Conservation (phyloP, 2,329 filamentous ascomycete species). For the Aschersonia sp. region DNA sequence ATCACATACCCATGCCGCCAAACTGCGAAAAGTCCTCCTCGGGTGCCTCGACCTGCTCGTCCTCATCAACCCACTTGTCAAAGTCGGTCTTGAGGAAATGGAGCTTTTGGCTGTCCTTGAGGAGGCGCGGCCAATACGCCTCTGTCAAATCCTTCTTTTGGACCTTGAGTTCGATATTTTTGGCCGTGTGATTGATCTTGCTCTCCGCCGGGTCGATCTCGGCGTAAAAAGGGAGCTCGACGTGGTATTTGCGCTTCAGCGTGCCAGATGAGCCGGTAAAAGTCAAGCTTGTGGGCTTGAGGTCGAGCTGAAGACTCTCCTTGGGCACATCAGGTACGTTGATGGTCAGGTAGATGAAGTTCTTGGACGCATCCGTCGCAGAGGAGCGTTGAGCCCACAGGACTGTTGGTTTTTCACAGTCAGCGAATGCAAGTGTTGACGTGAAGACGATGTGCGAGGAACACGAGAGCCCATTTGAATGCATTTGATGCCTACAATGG, state of each 20-base stretch:
- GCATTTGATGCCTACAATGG: too few relatives aligned
- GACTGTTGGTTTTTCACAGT: constrained; percentile 36
- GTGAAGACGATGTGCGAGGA: too few relatives aligned
- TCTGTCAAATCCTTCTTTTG: constrained; percentile 93
- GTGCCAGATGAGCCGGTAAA: constrained; percentile 74
- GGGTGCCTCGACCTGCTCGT: constrained; percentile 83
- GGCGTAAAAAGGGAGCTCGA: constrained; percentile 75
- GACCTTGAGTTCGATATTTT: constrained; percentile 80
- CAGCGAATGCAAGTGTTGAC: not conserved
- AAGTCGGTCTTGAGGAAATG: constrained; percentile 99
- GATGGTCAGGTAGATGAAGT: constrained; percentile 91
- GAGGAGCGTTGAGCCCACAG: constrained; percentile 97
- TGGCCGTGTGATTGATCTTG: constrained; percentile 77
- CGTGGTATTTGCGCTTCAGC: constrained; percentile 74
- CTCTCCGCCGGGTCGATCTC: constrained; percentile 78
- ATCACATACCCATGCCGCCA: constrained; percentile 46
- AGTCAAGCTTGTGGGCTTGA: constrained; percentile 60
- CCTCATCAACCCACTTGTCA: constrained; percentile 98
- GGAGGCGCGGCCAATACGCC: constrained; percentile 88
- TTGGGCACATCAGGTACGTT: constrained; percentile 71
- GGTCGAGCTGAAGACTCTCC: constrained; percentile 63
- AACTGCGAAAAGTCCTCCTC: constrained; percentile 67
- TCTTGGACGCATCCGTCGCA: constrained; percentile 63
- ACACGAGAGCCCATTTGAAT: too few relatives aligned
- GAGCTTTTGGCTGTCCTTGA: constrained; percentile 78